phyloP scores from a whole-genome alignment of 345 rosid genomes.

The Garcia nutans region DNA sequence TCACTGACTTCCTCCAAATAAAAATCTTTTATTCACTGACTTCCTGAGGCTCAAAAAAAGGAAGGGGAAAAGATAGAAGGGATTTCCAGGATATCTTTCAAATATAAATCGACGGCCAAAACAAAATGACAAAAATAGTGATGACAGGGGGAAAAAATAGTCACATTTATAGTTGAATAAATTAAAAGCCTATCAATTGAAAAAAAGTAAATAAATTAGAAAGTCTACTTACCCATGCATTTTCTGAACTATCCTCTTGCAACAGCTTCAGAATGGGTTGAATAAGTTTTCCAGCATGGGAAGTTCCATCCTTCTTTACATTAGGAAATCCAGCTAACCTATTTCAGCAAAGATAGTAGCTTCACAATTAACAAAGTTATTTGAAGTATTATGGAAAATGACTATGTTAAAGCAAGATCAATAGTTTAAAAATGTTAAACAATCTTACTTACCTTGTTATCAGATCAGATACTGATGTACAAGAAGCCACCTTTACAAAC shows the following conservation, averaged over 20 bases:
- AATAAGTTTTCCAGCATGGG: slow-evolving; percentile 55
- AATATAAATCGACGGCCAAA: neutral
- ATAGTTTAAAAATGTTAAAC: neutral
- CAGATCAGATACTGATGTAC: slow-evolving; percentile 65
- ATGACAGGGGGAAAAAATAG: neutral
- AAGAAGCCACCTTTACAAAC: slow-evolving; percentile 74
- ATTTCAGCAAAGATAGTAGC: slow-evolving; percentile 23
- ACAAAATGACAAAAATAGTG: neutral
- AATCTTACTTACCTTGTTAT: slow-evolving; percentile 60
- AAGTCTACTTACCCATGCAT: slow-evolving; percentile 53
- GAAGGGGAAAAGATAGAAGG: neutral
- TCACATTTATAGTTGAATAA: too few relatives aligned
- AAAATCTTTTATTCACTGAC: neutral
- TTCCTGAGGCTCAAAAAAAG: neutral
- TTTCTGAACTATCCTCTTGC: slow-evolving; percentile 62
- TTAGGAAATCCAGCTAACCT: slow-evolving; percentile 74
- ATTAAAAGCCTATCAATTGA: too few relatives aligned
- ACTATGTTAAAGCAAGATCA: neutral
- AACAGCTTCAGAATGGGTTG: slow-evolving; percentile 68
- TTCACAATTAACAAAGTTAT: neutral
- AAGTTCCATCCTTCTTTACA: slow-evolving; percentile 64
- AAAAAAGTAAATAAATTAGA: neutral
- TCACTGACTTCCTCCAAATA: neutral
- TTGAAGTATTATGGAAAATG: neutral
- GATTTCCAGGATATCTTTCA: neutral